These are phyloP conservation scores for Phascolomyces articulosus DNA, from an alignment of 371 early-diverging fungal genomes.

Conservation along the genomic window DNA sequence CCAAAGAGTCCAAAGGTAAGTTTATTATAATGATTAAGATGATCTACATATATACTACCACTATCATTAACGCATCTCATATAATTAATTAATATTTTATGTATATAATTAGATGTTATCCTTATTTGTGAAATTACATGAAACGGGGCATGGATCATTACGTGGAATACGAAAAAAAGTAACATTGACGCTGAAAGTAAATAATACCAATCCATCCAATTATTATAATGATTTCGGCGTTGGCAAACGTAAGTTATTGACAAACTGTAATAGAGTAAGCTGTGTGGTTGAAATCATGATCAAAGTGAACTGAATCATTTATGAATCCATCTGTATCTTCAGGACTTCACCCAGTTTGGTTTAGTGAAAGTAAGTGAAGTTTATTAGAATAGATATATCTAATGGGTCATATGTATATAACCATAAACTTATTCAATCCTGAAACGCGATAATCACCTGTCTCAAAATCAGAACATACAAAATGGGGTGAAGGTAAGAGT, in stretches of 20 bases:
- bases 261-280: too few species aligned
- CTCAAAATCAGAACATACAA: slow-evolving; percentile 42
- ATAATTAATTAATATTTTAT: neutral
- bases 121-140: slow-evolving; percentile 53
- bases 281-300: neutral
- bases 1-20: slow-evolving; percentile 8
- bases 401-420: too few species aligned
- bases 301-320: neutral
- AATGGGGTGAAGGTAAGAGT: slow-evolving; percentile 53
- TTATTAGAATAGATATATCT: too few species aligned
- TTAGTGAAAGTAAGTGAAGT: slow-evolving; percentile 43
- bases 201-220: slow-evolving; percentile 51
- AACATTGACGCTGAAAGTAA: slow-evolving; percentile 48
- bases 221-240: slow-evolving; percentile 48
- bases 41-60: neutral
- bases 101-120: slow-evolving; percentile 40
- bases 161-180: slow-evolving; percentile 49
- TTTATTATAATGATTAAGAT: too few species aligned
- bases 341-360: slow-evolving; percentile 52
- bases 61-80: too few species aligned
- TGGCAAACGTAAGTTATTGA: slow-evolving; percentile 23
- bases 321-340: neutral
- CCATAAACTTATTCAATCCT: too few species aligned
- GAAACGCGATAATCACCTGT: neutral
- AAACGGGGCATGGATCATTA: slow-evolving; percentile 49